Conservation (phyloP, 106 monocot species). For the Ottelia alismoides region DNA sequence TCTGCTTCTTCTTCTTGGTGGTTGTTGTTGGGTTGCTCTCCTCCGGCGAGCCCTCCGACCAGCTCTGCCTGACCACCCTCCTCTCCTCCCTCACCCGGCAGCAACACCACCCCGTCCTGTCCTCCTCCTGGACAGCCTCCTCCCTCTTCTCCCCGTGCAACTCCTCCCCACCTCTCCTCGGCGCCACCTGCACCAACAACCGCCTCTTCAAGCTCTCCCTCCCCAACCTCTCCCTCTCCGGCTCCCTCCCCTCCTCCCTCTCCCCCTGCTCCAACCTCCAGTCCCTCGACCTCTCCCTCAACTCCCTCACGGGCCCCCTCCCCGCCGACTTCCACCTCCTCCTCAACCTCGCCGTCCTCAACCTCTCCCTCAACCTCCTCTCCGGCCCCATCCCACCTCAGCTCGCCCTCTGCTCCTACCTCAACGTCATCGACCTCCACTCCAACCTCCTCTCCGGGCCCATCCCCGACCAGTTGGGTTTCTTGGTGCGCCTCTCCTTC, state of each 20-base stretch:
- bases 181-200: slow-evolving; percentile 78
- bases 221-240: slow-evolving; percentile 26
- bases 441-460: slow-evolving; percentile 36
- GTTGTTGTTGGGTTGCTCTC: neutral
- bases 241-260: slow-evolving; percentile 32
- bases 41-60: slow-evolving; percentile 26
- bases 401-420: slow-evolving; percentile 56
- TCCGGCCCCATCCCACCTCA: slow-evolving; percentile 54
- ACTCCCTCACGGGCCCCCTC: slow-evolving; percentile 38
- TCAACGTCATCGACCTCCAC: slow-evolving; percentile 81
- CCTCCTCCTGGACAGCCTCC: slow-evolving; percentile 34
- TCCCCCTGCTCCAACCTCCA: slow-evolving; percentile 65
- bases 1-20: neutral
- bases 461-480: slow-evolving; percentile 45
- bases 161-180: slow-evolving; percentile 49
- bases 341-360: slow-evolving; percentile 65
- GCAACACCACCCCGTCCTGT: slow-evolving; percentile 13
- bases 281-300: slow-evolving; percentile 66
- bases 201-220: slow-evolving; percentile 64
- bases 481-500: slow-evolving; percentile 38
- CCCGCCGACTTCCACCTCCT: slow-evolving; percentile 33
- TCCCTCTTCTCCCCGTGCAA: slow-evolving; percentile 50
- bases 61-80: slow-evolving; percentile 41
- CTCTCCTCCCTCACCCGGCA: slow-evolving; percentile 18
- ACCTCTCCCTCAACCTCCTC: slow-evolving; percentile 55